A percentile compares a stretch with the other conserved stretches of the same genome.
Evolutionary conservation across 257 asterid genomes (phyloP).

Genomic region (Nicotiana otophora): DNA sequence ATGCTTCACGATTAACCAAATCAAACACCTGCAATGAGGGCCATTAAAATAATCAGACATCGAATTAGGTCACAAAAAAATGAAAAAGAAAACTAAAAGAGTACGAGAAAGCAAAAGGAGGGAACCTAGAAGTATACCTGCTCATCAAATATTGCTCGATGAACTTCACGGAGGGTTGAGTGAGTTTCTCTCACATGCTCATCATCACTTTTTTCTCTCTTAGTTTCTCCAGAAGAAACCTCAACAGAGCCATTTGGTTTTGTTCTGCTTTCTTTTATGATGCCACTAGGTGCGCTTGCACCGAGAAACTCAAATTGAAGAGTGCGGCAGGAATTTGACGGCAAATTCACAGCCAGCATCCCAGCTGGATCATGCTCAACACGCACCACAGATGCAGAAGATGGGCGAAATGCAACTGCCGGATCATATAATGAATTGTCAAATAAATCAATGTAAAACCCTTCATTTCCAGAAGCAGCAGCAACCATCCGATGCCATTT

Average conservation of each 20-base stretch:
- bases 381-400: slow-evolving; percentile 68
- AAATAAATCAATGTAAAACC: slow-evolving; percentile 82
- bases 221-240: slow-evolving; percentile 38
- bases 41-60: slow-evolving; percentile 9
- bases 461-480: slow-evolving; percentile 95
- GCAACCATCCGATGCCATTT: slow-evolving; percentile 85
- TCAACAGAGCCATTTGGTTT: slow-evolving; percentile 16
- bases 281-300: slow-evolving; percentile 32
- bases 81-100: not conserved
- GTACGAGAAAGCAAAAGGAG: not conserved
- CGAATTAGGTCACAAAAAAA: not conserved
- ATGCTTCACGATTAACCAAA: slow-evolving; percentile 90
- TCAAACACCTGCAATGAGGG: slow-evolving; percentile 65
- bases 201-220: slow-evolving; percentile 53
- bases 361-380: slow-evolving; percentile 93
- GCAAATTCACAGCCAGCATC: slow-evolving; percentile 88
- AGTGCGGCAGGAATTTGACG: slow-evolving; percentile 61
- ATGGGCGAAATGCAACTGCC: slow-evolving; percentile 65
- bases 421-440: slow-evolving; percentile 81
- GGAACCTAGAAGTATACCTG: slow-evolving; percentile 41
- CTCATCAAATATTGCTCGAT: slow-evolving; percentile 81
- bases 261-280: slow-evolving; percentile 23
- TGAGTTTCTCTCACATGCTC: slow-evolving; percentile 65
- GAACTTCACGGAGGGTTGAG: slow-evolving; percentile 62
- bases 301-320: slow-evolving; percentile 85